Evolutionary conservation across 2,329 filamentous ascomycete species (phyloP).

Genomic region (Fusarium devonianum): DNA sequence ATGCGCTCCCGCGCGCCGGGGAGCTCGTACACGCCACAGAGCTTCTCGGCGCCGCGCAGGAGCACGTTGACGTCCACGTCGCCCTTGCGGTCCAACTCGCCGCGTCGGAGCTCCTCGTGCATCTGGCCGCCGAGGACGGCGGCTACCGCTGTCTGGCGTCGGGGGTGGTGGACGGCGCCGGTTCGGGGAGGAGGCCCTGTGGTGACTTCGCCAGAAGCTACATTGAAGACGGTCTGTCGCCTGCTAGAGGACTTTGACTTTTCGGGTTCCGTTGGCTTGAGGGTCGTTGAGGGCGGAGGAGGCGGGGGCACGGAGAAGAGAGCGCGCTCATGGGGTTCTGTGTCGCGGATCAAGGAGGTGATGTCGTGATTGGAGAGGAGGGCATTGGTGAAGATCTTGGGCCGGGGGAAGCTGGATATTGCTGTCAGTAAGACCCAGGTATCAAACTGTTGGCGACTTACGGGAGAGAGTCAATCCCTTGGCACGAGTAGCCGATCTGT

Average conservation of each 20-base stretch:
- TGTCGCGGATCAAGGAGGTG: slow-evolving; percentile 92
- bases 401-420: slow-evolving; percentile 85
- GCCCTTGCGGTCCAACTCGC: slow-evolving; percentile 60
- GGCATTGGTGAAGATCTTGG: slow-evolving; percentile 96
- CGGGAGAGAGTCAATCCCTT: slow-evolving; percentile 78
- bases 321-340: slow-evolving; percentile 91
- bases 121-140: slow-evolving; percentile 88
- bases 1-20: slow-evolving; percentile 82
- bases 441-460: slow-evolving; percentile 49
- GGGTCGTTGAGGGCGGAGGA: slow-evolving; percentile 54
- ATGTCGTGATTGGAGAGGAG: slow-evolving; percentile 90
- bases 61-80: slow-evolving; percentile 89
- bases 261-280: slow-evolving; percentile 49
- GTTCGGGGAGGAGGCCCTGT: slow-evolving; percentile 58
- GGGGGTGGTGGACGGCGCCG: slow-evolving; percentile 57
- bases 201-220: slow-evolving; percentile 68
- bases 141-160: slow-evolving; percentile 83
- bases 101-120: slow-evolving; percentile 76
- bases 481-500: slow-evolving; percentile 78
- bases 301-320: slow-evolving; percentile 90
- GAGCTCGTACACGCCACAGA: slow-evolving; percentile 86
- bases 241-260: slow-evolving; percentile 52
- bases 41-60: slow-evolving; percentile 85
- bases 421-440: too few relatives aligned
- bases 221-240: slow-evolving; percentile 71